Evolutionary conservation across 352 stramenopile genomes (phyloP).

Genomic region (Plasmopara halstedii): DNA sequence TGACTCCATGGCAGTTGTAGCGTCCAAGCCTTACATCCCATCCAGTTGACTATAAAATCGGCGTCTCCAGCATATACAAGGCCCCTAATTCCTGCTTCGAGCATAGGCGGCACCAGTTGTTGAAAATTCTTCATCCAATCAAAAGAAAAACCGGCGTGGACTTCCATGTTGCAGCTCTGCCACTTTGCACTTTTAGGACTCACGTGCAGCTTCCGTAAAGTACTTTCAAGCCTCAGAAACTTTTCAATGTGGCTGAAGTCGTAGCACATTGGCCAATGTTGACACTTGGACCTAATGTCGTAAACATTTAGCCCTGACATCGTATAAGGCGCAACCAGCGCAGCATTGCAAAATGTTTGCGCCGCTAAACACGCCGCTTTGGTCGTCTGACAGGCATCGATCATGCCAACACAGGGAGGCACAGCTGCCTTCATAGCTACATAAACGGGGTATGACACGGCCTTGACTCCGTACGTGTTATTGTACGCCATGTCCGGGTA

Average conservation of each 20-base stretch:
- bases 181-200: slow-evolving; percentile 75
- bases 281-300: slow-evolving; percentile 91
- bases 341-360: slow-evolving; percentile 87
- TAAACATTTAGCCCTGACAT: slow-evolving; percentile 63
- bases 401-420: slow-evolving; percentile 61
- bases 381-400: slow-evolving; percentile 79
- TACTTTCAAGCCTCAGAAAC: slow-evolving; percentile 78
- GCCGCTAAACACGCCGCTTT: slow-evolving; percentile 72
- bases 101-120: slow-evolving; percentile 83
- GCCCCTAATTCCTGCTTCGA: slow-evolving; percentile 86
- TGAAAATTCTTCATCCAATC: slow-evolving; percentile 98
- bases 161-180: slow-evolving; percentile 92
- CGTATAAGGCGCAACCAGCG: slow-evolving; percentile 52
- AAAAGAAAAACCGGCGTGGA: slow-evolving; percentile 89
- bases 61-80: slow-evolving; percentile 96
- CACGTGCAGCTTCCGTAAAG: slow-evolving; percentile 85
- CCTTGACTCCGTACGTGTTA: slow-evolving; percentile 79
- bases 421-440: slow-evolving; percentile 58
- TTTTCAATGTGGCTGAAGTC: slow-evolving; percentile 90
- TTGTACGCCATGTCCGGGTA: slow-evolving; percentile 88
- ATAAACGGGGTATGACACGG: slow-evolving; percentile 54
- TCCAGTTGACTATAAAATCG: slow-evolving; percentile 98
- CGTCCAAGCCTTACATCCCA: slow-evolving; percentile 96
- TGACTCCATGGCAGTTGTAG: slow-evolving; percentile 88
- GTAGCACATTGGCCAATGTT: slow-evolving; percentile 90